Conservation (phyloP, 306 rosid genomes). For the Ziziphus jujuba region DNA sequence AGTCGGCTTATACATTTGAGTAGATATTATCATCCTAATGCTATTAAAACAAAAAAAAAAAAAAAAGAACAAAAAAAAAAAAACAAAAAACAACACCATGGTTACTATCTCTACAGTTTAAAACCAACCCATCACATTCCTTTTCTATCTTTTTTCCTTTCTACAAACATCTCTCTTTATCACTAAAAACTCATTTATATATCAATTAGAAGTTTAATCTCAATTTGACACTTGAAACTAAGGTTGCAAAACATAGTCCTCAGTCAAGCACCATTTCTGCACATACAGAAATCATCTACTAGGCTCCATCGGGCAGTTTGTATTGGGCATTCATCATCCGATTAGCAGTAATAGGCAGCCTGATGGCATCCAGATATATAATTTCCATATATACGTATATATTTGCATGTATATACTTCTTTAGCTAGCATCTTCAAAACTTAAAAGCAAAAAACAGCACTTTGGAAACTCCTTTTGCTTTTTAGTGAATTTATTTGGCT, state of each 20-base stretch:
- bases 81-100: not conserved
- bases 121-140: conserved; percentile 12
- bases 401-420: too few species aligned
- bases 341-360: too few species aligned
- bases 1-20: not conserved
- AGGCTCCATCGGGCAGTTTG: too few species aligned
- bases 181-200: not conserved
- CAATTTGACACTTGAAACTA: not conserved
- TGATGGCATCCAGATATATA: too few species aligned
- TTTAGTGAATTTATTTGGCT: conserved; percentile 2
- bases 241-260: too few species aligned
- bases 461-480: not conserved
- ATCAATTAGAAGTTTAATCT: not conserved
- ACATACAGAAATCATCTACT: too few species aligned
- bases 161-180: too few species aligned
- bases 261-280: too few species aligned
- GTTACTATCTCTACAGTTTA: conserved; percentile 19
- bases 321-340: too few species aligned
- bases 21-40: conserved; percentile 15
- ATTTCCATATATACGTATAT: too few species aligned
- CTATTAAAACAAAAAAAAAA: too few species aligned
- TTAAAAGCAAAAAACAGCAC: not conserved
- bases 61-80: too few species aligned
- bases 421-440: not conserved
- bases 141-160: conserved; percentile 8